Evolutionary conservation across 345 rosid genomes (phyloP), one percentile per base, ranked within the genome.

Genomic region (Salix exigua): DNA sequence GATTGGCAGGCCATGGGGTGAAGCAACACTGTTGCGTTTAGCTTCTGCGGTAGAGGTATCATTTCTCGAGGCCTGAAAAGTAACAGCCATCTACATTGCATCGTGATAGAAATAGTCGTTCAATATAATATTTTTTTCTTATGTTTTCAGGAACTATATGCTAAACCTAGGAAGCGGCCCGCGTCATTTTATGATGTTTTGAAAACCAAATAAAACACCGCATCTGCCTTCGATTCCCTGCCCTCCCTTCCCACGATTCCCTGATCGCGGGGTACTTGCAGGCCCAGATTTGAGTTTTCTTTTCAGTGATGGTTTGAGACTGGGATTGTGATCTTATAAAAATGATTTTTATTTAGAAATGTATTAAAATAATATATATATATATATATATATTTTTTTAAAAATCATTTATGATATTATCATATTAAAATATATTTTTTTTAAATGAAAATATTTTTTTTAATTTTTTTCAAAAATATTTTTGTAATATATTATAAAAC

Each of bases 1-100:
- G 60, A 89, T 93, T 33, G 92, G 97, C 33, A 88, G 88, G 11
- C 97, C 98, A 53, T 91, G 97, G 98, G 91, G 86, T 10, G 98
- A 93, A 83, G 97, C 95, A 73, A 85, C 95, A 46, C 50, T 91
- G 66, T 79, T 93, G 68, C 89, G 82, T 69, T 82, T 93, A 73
- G 95, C 97, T 75, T 80, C 88, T 74, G 94, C 92, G 33, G 72
- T 91, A 8, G 97, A 89, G 95, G 97, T 91, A 79, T 26, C 53
- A 16, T 48, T 67, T 62, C 58, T 8, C 26, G 35, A 23, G 17
- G 4, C 28, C 42, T 25, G 33, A 17, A 44, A 66, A 42, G 35
- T 68, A 66, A 60, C 7, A n/a, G n/a, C 65, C 19, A 61, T n/a
- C 28, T 2, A 6, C 31, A 28, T 28, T 28, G 1, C 23, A 13